Evolutionary conservation across 371 early-diverging fungal species (phyloP), one percentile per base, ranked within the genome.

Genomic region (Mucor saturninus): DNA sequence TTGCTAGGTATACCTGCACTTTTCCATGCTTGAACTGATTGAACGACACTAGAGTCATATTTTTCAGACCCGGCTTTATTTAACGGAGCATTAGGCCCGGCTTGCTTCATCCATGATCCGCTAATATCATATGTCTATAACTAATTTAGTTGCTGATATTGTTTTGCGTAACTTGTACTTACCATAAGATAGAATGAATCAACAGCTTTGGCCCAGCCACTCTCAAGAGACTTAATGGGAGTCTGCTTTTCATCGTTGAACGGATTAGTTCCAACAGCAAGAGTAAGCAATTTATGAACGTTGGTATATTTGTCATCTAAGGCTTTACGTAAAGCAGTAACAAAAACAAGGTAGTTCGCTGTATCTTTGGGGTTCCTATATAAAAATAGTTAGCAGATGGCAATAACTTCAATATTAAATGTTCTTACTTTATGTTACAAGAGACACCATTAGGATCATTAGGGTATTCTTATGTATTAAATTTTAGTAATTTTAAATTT

Each of bases 71-170:
- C 69, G 28, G 77, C 63, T 37, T 61, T 69, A 31, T 79, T 69
- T 52, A 91, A 72, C 15, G 90, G 89, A 15, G 89, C 85, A 71
- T 87, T 89, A 58, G 85, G 86, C 1, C 86, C 79, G 3, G 89
- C 85, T 0, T 76, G 76, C 30, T 68, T 54, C 56, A 76, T 73
- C 89, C 89, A 90, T 2, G 78, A 69, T 29, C 92, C 91, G 57
- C 59, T 66, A 14, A 63, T 49, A 53, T 66, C 45, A 56, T 76
- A 83, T 3, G 80, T 73, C 65, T 72, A 61, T 14, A 39, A 2
- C 13, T 54, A 39, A 65, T 70, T 45, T 48, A 48, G 48, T 67
- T 69, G 21, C 65, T 67, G 30, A 61, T 57, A 4, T 50, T 40
- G 4, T 11, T 46, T 14, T 50, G 35, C 28, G 53, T 54, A 29